Base-by-base conservation (phyloP, 148 eudicot genomes). In the Chenopodium album region DNA sequence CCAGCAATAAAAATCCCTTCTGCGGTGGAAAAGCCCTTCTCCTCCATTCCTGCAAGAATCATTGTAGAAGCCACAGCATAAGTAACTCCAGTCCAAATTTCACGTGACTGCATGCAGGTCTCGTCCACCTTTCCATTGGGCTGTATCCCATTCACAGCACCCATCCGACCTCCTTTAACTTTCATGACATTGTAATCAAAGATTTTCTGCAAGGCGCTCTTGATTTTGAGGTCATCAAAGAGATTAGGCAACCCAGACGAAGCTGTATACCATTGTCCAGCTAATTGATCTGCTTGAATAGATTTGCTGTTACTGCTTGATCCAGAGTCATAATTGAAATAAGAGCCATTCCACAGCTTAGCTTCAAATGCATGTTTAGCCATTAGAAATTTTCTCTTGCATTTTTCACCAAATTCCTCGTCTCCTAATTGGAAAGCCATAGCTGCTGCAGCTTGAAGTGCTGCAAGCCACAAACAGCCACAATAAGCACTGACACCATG, bases 31-130 rank as follows among this genome's bases (percentile, higher is more conserved):
- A 96, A 94, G 4, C 89, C 99, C 84, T 94, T 91, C 78, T 96
- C 92, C 85, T 84, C 89, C 99, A 96, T 96, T 28, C 99, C 99
- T 10, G 99, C 93, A 85, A 89, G 98, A 81, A 97, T 90, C 98
- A 94, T 94, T 26, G 93, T 94, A 9, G 98, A 91, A 46, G 99
- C 99, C 29, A 87, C 91, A 32, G 85, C 97, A 83, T 97, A 97
- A 19, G 98, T 94, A 76, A 97, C 98, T 47, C 99, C 99, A 22
- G 92, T 90, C 99, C 99, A 97, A 63, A 97, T 90, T 79, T 97
- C 99, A 44, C 99, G 97, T 16, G 99, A 97, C 81, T 97, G 99
- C 99, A 97, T 97, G 86, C 99, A 97, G 20, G 98, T 92, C 78
- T 94, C 99, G 34, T 97, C 99, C 78, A 97, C 95, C 86, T 89